phyloP scores from a whole-genome alignment of 306 rosid genomes.

The Biancaea sappan region DNA sequence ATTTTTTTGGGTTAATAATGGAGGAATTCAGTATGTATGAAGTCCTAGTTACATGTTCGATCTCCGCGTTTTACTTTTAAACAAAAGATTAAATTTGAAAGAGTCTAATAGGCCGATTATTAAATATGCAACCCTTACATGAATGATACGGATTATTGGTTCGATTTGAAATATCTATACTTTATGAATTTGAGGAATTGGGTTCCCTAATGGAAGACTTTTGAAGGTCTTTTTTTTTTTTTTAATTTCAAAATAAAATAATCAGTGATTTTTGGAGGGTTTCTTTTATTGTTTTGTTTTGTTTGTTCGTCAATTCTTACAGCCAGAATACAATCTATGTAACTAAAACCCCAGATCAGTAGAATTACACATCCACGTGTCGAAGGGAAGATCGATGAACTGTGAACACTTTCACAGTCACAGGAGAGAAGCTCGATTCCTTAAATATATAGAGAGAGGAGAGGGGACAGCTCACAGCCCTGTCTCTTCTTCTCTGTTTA shows the following conservation, averaged over 20 bases:
- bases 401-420: not conserved
- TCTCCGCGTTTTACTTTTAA: not conserved
- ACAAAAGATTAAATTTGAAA: not conserved
- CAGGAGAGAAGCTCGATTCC: not conserved
- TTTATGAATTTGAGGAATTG: not conserved
- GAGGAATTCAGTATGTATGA: no score
- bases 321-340: not conserved
- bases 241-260: not conserved
- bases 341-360: not conserved
- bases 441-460: not conserved
- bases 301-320: not conserved
- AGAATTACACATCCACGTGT: slow-evolving; percentile 14
- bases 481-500: slow-evolving; percentile 14
- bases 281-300: not conserved
- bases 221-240: not conserved
- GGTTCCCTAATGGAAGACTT: not conserved
- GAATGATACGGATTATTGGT: not conserved
- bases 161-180: not conserved
- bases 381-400: not conserved
- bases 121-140: not conserved
- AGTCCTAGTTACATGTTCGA: no score
- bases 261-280: not conserved
- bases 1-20: no score
- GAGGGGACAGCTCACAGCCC: slow-evolving; percentile 8
- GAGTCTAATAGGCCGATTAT: not conserved